phyloP scores from a whole-genome alignment of 306 rosid species.

The Purshia tridentata region DNA sequence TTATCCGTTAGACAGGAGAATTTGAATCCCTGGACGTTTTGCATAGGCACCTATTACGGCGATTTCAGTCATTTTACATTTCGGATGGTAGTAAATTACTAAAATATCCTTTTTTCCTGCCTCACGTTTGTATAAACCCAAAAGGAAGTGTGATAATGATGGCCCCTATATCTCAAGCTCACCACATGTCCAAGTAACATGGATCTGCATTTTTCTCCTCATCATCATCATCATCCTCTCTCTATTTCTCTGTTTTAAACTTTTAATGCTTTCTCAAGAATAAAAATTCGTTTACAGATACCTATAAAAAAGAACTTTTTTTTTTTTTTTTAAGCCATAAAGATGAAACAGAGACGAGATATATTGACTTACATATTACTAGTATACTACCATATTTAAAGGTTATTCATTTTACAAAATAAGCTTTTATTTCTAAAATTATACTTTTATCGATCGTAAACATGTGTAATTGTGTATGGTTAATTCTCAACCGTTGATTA shows the following conservation, averaged over 20 bases:
- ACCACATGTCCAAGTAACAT: slow-evolving; percentile 23
- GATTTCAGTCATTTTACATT: slow-evolving; percentile 21
- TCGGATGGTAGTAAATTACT: not conserved
- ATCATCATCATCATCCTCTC: not conserved
- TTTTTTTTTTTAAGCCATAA: no score
- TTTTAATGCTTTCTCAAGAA: no score
- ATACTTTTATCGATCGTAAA: no score
- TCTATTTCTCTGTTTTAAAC: not conserved
- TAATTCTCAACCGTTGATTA: no score
- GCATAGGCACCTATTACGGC: slow-evolving; percentile 28
- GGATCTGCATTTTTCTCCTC: slow-evolving; percentile 7
- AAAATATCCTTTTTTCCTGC: not conserved
- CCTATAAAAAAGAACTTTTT: no score
- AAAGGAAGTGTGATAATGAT: slow-evolving; percentile 2
- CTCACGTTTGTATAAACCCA: not conserved
- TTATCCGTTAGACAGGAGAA: slow-evolving; percentile 37
- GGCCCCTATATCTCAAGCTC: slow-evolving; percentile 10
- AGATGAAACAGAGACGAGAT: no score
- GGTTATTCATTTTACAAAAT: no score
- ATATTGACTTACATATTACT: no score
- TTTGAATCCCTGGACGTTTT: not conserved
- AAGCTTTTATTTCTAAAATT: no score
- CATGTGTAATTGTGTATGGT: no score
- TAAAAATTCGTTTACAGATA: no score
- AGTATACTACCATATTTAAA: no score